A percentile compares a stretch with the other conserved stretches of the same genome.
These are phyloP conservation scores for Penicillium manginii DNA, from an alignment of 495 filamentous ascomycete species.

Conservation along the genomic window DNA sequence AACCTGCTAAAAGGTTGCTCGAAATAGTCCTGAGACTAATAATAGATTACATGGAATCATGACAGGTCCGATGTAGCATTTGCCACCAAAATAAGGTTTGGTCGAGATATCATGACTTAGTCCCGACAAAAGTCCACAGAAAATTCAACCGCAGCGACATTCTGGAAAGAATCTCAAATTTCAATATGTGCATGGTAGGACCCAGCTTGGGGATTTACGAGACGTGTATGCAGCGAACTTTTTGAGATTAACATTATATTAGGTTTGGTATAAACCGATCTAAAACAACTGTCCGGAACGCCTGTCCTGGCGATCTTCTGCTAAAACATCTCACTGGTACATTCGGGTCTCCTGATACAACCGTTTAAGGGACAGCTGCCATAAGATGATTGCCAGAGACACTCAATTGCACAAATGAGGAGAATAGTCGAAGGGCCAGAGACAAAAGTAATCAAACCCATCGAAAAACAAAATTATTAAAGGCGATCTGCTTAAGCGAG, in stretches of 20 bases:
- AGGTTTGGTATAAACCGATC: background rate
- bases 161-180: background rate
- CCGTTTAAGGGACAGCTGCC: conserved; percentile 22
- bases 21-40: conserved; percentile 6
- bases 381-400: conserved; percentile 4
- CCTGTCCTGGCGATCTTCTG: conserved; percentile 8
- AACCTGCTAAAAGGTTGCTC: background rate
- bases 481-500: conserved; percentile 27
- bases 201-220: background rate
- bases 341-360: background rate
- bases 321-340: background rate
- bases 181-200: background rate
- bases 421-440: conserved; percentile 3
- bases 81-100: conserved; percentile 21
- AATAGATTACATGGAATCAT: conserved; percentile 11
- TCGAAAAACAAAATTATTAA: conserved; percentile 9
- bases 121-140: background rate
- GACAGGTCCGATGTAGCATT: conserved; percentile 16
- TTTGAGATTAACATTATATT: conserved; percentile 1
- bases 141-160: background rate
- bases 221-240: background rate
- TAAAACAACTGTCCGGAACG: background rate
- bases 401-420: background rate
- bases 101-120: conserved; percentile 14
- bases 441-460: conserved; percentile 18